Base-by-base conservation (phyloP, 306 rosid genomes). In the Argentina anserina region DNA sequence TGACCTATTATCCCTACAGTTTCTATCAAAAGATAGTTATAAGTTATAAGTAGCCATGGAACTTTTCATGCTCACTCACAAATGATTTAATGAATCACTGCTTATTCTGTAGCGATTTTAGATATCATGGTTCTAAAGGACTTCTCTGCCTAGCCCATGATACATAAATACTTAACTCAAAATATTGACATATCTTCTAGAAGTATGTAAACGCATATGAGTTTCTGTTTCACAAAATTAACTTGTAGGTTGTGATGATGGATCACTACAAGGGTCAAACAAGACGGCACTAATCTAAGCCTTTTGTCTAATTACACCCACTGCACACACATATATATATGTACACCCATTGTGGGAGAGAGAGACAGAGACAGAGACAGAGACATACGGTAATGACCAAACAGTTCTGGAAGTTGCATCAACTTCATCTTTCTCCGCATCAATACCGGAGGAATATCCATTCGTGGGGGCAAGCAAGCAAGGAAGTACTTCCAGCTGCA, bases 331-430 rank as follows among this genome's bases (percentile, higher is more conserved):
- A n/a, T n/a, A n/a, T n/a, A n/a, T n/a, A n/a, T n/a, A n/a, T n/a
- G n/a, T n/a, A n/a, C n/a, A n/a, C n/a, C n/a, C n/a, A n/a, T n/a
- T n/a, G n/a, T n/a, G 2, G n/a, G 23, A 50, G 23, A 5, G 40
- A 49, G 11, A 47, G 31, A 18, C 21, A 59, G 69, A 43, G n/a
- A 69, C 56, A 46, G 69, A 72, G 46, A 84, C 52, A 29, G 72
- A 73, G 20, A 86, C 98, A 86, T 89, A 93, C 98, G 97, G 98
- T 69, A 93, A 82, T 73, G 92, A 86, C 97, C 96, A 90, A 79
- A 93, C 88, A 67, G 88, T 86, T 81, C 81, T 89, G 84, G 87
- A 81, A 78, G 76, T 79, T 80, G 77, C 83, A 63, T 87, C 90
- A 70, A 72, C 81, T 9, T 77, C 85, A 56, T 83, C 71, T 66